Conservation (phyloP, 2,329 filamentous ascomycete species). For the Calonectria honghensis region DNA sequence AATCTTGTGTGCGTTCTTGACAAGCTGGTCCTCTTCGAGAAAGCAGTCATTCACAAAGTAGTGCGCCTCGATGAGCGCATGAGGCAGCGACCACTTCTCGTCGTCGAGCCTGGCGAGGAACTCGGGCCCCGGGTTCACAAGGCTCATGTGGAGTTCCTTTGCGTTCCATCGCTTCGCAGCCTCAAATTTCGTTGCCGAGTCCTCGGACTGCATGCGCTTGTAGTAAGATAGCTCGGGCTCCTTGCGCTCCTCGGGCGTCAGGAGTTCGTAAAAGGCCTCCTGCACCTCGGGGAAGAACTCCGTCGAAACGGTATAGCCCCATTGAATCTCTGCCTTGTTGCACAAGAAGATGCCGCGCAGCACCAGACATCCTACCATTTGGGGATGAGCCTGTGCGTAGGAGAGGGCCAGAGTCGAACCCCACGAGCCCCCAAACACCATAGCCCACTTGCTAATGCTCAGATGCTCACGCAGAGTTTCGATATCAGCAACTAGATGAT, state of each 20-base stretch:
- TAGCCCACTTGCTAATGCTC: not conserved
- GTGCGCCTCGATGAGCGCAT: slow-evolving; percentile 10
- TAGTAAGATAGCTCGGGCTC: not conserved
- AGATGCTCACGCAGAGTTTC: not conserved
- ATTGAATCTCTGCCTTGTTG: slow-evolving; percentile 5
- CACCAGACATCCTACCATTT: slow-evolving; percentile 2
- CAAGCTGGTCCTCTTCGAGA: slow-evolving; percentile 9
- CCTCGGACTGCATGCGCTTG: slow-evolving; percentile 21
- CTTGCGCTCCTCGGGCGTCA: slow-evolving; percentile 15
- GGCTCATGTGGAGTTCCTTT: slow-evolving; percentile 17
- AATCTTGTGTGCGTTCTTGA: not conserved
- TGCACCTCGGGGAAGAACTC: slow-evolving; percentile 12
- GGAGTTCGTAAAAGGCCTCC: not conserved
- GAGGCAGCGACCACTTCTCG: slow-evolving; percentile 10
- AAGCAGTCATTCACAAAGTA: slow-evolving; percentile 6
- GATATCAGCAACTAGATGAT: slow-evolving; percentile 15
- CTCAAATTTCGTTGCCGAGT: not conserved
- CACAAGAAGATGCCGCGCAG: slow-evolving; percentile 13
- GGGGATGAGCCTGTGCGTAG: not conserved
- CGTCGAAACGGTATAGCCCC: not conserved
- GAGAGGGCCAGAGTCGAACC: not conserved
- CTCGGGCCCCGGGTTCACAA: not conserved
- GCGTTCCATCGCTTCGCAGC: slow-evolving; percentile 21
- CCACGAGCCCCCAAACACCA: slow-evolving; percentile 18
- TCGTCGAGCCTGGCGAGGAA: not conserved